Evolutionary conservation across 371 early-diverging fungal species (phyloP), one percentile per base, ranked within the genome.

Genomic region (Nosema muscidifuracis): DNA sequence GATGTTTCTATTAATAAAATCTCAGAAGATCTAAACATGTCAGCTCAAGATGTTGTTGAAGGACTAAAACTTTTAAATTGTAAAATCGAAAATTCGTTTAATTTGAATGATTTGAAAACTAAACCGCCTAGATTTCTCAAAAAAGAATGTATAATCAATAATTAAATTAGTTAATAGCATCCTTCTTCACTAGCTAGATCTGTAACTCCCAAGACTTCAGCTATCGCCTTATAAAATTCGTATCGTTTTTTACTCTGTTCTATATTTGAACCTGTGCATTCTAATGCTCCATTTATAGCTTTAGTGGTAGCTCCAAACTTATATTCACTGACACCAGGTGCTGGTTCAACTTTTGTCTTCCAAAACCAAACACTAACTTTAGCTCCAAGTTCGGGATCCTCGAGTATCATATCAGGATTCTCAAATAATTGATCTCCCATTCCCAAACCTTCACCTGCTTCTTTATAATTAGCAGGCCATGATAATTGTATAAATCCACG

Each of bases 401-500:
- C 55, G 4, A 79, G 65, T 26, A 84, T 82, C 24, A 40, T 20
- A 16, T 81, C 82, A 20, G 84, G 84, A 68, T 82, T 78, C 7
- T 80, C n/a, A 60, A 61, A 74, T 1, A 84, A 55, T 51, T 74
- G 61, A n/a, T 77, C 77, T 47, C 78, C 79, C 42, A 75, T 47
- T 4, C 79, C 80, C 12, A 84, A 50, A 18, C 65, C 77, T 38
- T 79, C 66, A 55, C 70, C 55, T 28, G 84, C 84, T 31, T 56
- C 79, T 65, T 80, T 72, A 63, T 84, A 84, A 67, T 84, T 84
- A 18, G 51, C 80, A 42, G 81, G 74, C 84, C 84, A 84, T 26
- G 78, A 57, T 1, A 84, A 70, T 68, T 84, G 84, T 15, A 84
- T 84, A 63, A 78, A 84, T 57, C 84, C 84, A 34, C 84, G 50